phyloP scores from a whole-genome alignment of 208 protist species.

The Wallacemonas sp. region DNA sequence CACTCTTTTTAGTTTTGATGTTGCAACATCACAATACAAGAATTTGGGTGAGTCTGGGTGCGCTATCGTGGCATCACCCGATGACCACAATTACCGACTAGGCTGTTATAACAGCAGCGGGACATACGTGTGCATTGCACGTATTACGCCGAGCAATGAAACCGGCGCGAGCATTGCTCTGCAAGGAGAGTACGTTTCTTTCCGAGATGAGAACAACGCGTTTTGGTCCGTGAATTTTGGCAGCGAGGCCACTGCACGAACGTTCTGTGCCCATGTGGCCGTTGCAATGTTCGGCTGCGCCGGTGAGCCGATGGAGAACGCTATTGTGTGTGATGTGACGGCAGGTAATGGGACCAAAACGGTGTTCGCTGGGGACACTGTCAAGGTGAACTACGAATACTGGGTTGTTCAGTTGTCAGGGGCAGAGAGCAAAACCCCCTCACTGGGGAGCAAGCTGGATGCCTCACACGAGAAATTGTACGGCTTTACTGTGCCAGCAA shows the following conservation, averaged over 20 bases:
- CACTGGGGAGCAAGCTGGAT: slow-evolving; percentile 67
- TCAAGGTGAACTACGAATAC: slow-evolving; percentile 51
- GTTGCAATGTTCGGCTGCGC: slow-evolving; percentile 74
- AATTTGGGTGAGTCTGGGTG: slow-evolving; percentile 60
- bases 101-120: slow-evolving; percentile 73
- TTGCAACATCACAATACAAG: slow-evolving; percentile 41
- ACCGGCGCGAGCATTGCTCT: slow-evolving; percentile 54
- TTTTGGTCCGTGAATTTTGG: slow-evolving; percentile 70
- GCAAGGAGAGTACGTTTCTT: slow-evolving; percentile 60
- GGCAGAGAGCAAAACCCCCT: slow-evolving; percentile 29
- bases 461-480: slow-evolving; percentile 42
- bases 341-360: slow-evolving; percentile 40
- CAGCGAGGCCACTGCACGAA: slow-evolving; percentile 34
- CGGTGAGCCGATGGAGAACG: slow-evolving; percentile 53
- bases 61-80: slow-evolving; percentile 53
- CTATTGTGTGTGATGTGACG: slow-evolving; percentile 53
- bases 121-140: slow-evolving; percentile 69
- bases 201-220: slow-evolving; percentile 63
- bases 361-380: slow-evolving; percentile 55
- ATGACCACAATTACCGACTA: slow-evolving; percentile 52
- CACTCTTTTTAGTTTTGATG: slow-evolving; percentile 50
- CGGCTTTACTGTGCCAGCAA: slow-evolving; percentile 52
- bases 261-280: slow-evolving; percentile 58
- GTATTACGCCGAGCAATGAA: slow-evolving; percentile 70
- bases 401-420: slow-evolving; percentile 62